These are phyloP conservation scores for Zalerion maritima DNA, from an alignment of 495 filamentous ascomycete genomes.

Conservation along the genomic window DNA sequence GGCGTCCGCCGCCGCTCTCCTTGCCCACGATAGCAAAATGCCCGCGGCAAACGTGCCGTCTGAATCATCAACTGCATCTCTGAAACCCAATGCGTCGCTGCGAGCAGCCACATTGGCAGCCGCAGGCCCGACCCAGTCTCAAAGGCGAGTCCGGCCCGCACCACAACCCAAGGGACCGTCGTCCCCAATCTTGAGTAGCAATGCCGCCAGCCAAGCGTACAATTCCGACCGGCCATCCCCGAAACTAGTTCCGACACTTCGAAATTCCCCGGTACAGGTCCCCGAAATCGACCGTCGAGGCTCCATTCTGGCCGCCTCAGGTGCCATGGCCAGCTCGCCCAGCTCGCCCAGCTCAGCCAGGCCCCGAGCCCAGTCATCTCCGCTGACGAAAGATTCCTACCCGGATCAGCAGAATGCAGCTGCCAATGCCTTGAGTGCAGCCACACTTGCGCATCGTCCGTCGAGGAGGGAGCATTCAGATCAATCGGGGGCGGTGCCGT, in stretches of 20 bases:
- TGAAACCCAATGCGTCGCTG: too few relatives aligned
- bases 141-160: conserved; percentile 5
- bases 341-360: too few relatives aligned
- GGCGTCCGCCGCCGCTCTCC: conserved; percentile 51
- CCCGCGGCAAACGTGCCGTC: conserved; percentile 38
- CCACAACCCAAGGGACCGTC: conserved; percentile 7
- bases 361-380: conserved; percentile 51
- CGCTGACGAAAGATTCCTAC: conserved; percentile 31
- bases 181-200: neutral
- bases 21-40: conserved; percentile 53
- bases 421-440: conserved; percentile 52
- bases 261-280: too few relatives aligned
- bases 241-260: conserved; percentile 5
- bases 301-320: conserved; percentile 58
- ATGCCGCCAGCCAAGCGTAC: conserved; percentile 2
- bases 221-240: conserved; percentile 4
- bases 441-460: conserved; percentile 40
- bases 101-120: too few relatives aligned
- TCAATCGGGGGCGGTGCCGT: conserved; percentile 26
- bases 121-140: too few relatives aligned
- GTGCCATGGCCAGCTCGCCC: conserved; percentile 53
- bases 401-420: conserved; percentile 45
- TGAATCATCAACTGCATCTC: conserved; percentile 25
- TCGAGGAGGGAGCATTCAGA: conserved; percentile 16
- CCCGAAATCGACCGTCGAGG: conserved; percentile 25